Evolutionary conservation across 2,329 filamentous ascomycete genomes (phyloP).

Genomic region (Tolypocladium cylindrosporum): DNA sequence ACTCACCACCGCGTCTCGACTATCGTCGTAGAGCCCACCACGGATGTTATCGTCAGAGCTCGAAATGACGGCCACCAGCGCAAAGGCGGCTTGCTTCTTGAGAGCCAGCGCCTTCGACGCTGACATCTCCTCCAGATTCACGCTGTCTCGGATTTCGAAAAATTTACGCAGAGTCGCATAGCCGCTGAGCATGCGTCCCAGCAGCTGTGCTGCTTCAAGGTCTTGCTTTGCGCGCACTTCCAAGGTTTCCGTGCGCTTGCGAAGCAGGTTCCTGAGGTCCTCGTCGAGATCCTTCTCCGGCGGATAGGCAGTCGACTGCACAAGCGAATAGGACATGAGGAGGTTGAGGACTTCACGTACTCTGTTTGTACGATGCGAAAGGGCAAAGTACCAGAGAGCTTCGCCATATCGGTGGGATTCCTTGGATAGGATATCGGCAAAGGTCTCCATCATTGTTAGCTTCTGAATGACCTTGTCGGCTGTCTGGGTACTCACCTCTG

Average conservation of each 20-base stretch:
- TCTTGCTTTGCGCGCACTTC: conserved; percentile 65
- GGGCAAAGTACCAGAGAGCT: conserved; percentile 81
- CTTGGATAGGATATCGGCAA: conserved; percentile 66
- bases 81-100: conserved; percentile 59
- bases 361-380: conserved; percentile 68
- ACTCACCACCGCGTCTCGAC: conserved; percentile 72
- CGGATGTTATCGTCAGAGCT: conserved; percentile 86
- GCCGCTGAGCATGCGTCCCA: conserved; percentile 79
- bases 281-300: conserved; percentile 61
- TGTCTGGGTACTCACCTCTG: conserved; percentile 57
- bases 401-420: conserved; percentile 73
- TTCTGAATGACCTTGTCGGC: neutral
- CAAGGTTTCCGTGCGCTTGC: conserved; percentile 61
- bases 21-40: conserved; percentile 77
- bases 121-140: conserved; percentile 16
- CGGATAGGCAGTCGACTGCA: conserved; percentile 77
- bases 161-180: conserved; percentile 87
- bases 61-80: conserved; percentile 72
- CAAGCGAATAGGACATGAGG: conserved; percentile 76
- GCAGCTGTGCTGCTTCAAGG: conserved; percentile 68
- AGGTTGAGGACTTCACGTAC: conserved; percentile 79
- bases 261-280: conserved; percentile 59
- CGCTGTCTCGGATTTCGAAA: conserved; percentile 71
- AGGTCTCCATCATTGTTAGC: conserved; percentile 48
- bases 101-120: conserved; percentile 41